Evolutionary conservation across 768 basidiomycete genomes (phyloP).

Genomic region (Serendipita sp.): DNA sequence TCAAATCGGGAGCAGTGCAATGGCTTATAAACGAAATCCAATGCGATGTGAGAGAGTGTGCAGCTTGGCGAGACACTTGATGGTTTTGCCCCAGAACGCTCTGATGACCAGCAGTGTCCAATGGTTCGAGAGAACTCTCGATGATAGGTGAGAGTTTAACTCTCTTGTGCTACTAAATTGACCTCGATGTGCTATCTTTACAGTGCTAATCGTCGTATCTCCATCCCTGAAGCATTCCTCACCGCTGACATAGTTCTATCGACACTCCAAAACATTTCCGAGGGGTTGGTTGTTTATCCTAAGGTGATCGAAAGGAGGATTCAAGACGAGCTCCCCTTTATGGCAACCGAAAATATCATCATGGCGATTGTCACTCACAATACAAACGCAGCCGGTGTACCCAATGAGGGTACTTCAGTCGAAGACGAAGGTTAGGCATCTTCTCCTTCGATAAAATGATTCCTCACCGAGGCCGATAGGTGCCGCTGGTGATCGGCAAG

Average conservation of each 20-base stretch:
- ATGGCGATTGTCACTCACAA: constrained; percentile 77
- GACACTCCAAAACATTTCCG: constrained; percentile 90
- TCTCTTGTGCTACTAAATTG: neutral
- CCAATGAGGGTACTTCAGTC: neutral
- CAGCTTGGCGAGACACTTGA: constrained; percentile 87
- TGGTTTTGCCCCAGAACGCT: constrained; percentile 91
- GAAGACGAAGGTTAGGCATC: too few relatives aligned
- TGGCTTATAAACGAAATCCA: constrained; percentile 99
- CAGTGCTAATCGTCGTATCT: constrained; percentile 92
- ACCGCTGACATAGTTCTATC: constrained; percentile 94
- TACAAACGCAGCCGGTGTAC: neutral
- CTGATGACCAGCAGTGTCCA: constrained; percentile 90
- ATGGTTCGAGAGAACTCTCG: constrained; percentile 97
- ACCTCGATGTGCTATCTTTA: constrained; percentile 5
- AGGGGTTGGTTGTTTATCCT: constrained; percentile 98
- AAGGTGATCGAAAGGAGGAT: constrained; percentile 88
- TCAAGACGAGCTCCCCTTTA: constrained; percentile 91
- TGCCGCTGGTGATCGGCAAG: constrained; percentile 86
- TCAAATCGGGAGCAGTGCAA: constrained; percentile 95
- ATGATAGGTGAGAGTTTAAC: constrained; percentile 53
- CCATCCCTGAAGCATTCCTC: constrained; percentile 91
- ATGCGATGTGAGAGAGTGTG: constrained; percentile 98
- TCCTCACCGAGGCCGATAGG: constrained; percentile 16
- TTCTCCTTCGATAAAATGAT: too few relatives aligned
- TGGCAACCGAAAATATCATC: constrained; percentile 99